A percentile compares a stretch with the other conserved stretches of the same genome.
Conservation (phyloP, 768 basidiomycete species). For the Serendipita sp. region DNA sequence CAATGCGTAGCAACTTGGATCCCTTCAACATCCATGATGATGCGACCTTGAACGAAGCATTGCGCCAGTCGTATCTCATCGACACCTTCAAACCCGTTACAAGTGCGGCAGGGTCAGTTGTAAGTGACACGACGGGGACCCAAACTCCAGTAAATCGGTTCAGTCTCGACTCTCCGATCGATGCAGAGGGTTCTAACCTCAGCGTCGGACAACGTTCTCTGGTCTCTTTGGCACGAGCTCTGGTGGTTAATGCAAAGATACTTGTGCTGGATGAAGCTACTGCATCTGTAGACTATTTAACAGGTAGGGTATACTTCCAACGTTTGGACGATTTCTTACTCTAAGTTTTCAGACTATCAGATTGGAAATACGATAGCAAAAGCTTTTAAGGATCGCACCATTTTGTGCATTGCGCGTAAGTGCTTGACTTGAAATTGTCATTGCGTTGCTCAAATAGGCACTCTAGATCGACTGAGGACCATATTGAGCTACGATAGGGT, state of each 20-base stretch:
- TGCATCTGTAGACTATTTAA: constrained; percentile 21
- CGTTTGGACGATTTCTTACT: constrained; percentile 18
- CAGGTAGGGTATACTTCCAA: constrained; percentile 17
- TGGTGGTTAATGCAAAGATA: constrained; percentile 73
- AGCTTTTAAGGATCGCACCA: constrained; percentile 64
- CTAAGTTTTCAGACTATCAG: constrained; percentile 76
- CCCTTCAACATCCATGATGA: constrained; percentile 76
- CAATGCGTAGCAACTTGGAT: constrained; percentile 74
- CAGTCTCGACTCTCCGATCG: constrained; percentile 66
- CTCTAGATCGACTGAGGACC: constrained; percentile 62
- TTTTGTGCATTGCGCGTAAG: constrained; percentile 77
- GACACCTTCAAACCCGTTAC: constrained; percentile 17
- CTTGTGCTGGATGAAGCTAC: constrained; percentile 87
- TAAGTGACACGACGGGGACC: constrained; percentile 15
- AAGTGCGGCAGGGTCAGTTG: background rate
- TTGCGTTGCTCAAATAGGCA: constrained; percentile 8
- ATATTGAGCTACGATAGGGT: constrained; percentile 82
- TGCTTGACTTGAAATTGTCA: constrained; percentile 10
- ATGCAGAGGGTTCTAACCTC: constrained; percentile 75
- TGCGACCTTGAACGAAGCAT: constrained; percentile 69
- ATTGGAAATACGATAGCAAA: constrained; percentile 81
- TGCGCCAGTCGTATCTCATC: constrained; percentile 70
- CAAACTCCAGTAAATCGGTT: constrained; percentile 35
- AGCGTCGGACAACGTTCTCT: constrained; percentile 74
- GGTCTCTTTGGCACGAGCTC: constrained; percentile 73